phyloP scores from a whole-genome alignment of 805 yeast species.

The Pichia insulana region DNA sequence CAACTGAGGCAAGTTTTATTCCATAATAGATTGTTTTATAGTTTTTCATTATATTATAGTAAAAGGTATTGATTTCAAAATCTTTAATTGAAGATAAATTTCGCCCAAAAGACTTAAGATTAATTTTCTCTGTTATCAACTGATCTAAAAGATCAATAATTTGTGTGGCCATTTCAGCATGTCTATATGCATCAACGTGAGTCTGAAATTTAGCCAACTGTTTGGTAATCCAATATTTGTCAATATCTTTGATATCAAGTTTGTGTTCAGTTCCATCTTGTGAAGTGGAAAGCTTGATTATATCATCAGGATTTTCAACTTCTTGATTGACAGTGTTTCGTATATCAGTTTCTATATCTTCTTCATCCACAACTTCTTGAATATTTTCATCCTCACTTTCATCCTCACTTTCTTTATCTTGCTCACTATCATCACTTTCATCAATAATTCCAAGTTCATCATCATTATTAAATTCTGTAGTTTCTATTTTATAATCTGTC shows the following conservation, averaged over 20 bases:
- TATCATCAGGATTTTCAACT: slow-evolving; percentile 15
- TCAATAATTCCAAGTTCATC: slow-evolving; percentile 28
- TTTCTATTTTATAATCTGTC: slow-evolving; percentile 36
- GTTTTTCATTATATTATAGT: slow-evolving; percentile 41
- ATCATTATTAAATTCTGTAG: slow-evolving; percentile 12
- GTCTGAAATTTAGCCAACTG: slow-evolving; percentile 30
- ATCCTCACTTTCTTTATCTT: slow-evolving; percentile 24
- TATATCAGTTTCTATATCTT: slow-evolving; percentile 17
- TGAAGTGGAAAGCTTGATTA: slow-evolving; percentile 12
- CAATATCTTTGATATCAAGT: slow-evolving; percentile 15
- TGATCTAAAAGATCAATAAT: slow-evolving; percentile 35
- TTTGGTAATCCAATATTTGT: slow-evolving; percentile 45
- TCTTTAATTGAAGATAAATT: slow-evolving; percentile 46
- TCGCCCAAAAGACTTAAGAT: slow-evolving; percentile 41
- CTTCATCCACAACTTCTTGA: slow-evolving; percentile 3
- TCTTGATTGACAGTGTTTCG: slow-evolving; percentile 25
- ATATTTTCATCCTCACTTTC: slow-evolving; percentile 20
- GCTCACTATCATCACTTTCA: slow-evolving; percentile 22
- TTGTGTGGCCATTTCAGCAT: slow-evolving; percentile 29
- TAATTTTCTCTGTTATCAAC: slow-evolving; percentile 18
- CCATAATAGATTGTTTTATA: slow-evolving; percentile 23
- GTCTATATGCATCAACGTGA: slow-evolving; percentile 31
- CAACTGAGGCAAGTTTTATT: slow-evolving; percentile 15
- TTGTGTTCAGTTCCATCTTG: slow-evolving; percentile 8
- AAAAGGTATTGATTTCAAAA: slow-evolving; percentile 41